Evolutionary conservation across 768 basidiomycete species (phyloP), one percentile per base, ranked within the genome.

Genomic region (Boletus speciosus): DNA sequence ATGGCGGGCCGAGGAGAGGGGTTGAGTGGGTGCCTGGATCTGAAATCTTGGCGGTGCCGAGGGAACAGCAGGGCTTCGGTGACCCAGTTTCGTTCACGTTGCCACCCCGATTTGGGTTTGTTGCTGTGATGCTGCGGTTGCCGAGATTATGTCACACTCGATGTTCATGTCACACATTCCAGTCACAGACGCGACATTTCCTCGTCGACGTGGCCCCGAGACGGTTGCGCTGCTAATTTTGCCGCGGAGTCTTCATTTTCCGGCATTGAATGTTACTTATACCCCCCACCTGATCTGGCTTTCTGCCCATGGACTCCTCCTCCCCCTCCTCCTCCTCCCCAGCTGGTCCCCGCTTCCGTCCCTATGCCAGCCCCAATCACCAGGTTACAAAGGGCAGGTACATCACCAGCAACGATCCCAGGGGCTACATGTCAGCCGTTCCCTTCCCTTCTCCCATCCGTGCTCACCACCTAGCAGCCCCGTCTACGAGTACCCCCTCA

Each of bases 401-500:
- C 71, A 93, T 93, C 67, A 93, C 90, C 29, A 88, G 86, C 72
- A 93, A 91, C 64, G 91, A 93, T 74, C 86, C 89, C 25, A 76
- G 90, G 63, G 90, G 90, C 15, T 93, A 93, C 73, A 91, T 93
- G 90, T 93, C 53, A 61, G 87, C 72, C 43, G 38, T 19, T 45
- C 49, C 6, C 4, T 25, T 21, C 47, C 15, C 39, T 15, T 12
- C 38, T 15, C 21, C 16, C 37, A 4, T 35, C 45, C n/a, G 1
- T 1, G 35, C 58, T 58, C 61, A 58, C 48, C 44, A 14, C 25
- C n/a, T 42, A 25, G 31, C 61, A 78, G 91, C 51, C 90, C 90
- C 12, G 92, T 94, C 11, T 93, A 89, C 64, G 92, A 94, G 67
- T 94, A 93, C 63, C 90, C 89, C 2, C 76, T 94, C 52, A 90